Evolutionary conservation across 2,329 filamentous ascomycete species (phyloP), one percentile per base, ranked within the genome.

Genomic region (Parascedosporium putredinis): DNA sequence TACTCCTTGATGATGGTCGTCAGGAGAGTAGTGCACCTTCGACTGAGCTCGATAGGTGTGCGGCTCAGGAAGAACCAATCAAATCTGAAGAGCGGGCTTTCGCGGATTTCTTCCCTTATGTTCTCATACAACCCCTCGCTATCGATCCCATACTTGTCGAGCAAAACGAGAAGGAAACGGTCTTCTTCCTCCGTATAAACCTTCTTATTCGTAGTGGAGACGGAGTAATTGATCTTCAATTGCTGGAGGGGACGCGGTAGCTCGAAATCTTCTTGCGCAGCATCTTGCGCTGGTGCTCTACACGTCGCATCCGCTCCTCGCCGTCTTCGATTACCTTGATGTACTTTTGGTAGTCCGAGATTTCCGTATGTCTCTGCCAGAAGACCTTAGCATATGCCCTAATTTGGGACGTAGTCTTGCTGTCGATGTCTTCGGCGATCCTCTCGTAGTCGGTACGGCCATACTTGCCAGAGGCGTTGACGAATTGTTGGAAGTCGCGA

Each of bases 131-230:
- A 78, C 29, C 81, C 81, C 59, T 97, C 91, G 1, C 86, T 85
- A 62, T 98, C 94, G 31, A 98, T 83, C 5, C 94, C 93, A 58
- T 89, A 86, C 65, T 84, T 87, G 68, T 98, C 89, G 5, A 98
- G 76, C 69, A 96, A 84, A 46, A 98, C 91, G 29, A 98, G 76
- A 48, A 98, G 69, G 69, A 98, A 98, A 3, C 93, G 81, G 63
- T 98, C 93, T 65, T 98, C 93, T 63, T 98, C 93, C 64, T 98
- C 94, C 0, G 90, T 97, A 64, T 98, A 98, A 1, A 98, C 90
- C 72, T 98, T 98, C 73, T 98, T 98, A 78, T 98, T 98, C 8
- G 94, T 98, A 2, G 93, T 98, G 5, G 89, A 95, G 24, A 98
- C 93, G 0, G 90, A 95, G 68, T 98, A 98, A 70, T 95, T 97